A percentile compares a stretch with the other conserved stretches of the same genome.
Conservation (phyloP, 352 stramenopile genomes). For the Globisporangium emineosum region DNA sequence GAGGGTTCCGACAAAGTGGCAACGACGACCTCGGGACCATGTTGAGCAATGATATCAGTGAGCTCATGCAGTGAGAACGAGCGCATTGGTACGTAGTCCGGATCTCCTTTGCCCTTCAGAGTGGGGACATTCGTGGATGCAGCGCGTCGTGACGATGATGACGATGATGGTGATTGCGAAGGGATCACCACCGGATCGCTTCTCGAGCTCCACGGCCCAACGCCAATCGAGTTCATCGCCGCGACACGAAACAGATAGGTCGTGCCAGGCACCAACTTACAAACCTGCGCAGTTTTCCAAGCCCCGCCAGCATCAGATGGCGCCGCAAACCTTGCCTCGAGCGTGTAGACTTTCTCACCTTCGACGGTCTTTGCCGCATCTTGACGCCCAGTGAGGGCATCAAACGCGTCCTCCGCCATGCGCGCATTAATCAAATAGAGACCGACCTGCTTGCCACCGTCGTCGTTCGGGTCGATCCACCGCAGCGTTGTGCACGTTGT, state of each 20-base stretch:
- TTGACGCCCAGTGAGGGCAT: conserved; percentile 18
- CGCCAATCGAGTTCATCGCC: conserved; percentile 60
- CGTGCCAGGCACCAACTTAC: conserved; percentile 38
- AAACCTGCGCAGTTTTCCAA: conserved; percentile 39
- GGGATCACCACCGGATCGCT: conserved; percentile 29
- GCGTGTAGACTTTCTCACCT: conserved; percentile 15
- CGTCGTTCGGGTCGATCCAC: conserved; percentile 56
- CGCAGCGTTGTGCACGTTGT: conserved; percentile 39
- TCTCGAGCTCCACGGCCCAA: conserved; percentile 42
- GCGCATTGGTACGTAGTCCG: conserved; percentile 30
- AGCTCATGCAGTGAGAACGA: conserved; percentile 19
- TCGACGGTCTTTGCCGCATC: conserved; percentile 1
- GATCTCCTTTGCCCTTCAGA: conserved; percentile 47
- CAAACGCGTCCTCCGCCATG: conserved; percentile 5
- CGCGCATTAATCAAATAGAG: conserved; percentile 38
- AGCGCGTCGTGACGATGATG: conserved; percentile 3
- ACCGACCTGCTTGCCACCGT: conserved; percentile 47
- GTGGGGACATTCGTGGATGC: conserved; percentile 26
- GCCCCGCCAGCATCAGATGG: background rate
- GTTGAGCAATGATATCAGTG: background rate
- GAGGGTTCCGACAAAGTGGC: background rate
- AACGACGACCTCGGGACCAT: conserved; percentile 10
- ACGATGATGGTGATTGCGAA: background rate
- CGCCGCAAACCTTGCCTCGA: conserved; percentile 1
- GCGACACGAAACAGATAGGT: conserved; percentile 58